phyloP scores from a whole-genome alignment of 208 protist species.

The Wallacemonas rigidus region DNA sequence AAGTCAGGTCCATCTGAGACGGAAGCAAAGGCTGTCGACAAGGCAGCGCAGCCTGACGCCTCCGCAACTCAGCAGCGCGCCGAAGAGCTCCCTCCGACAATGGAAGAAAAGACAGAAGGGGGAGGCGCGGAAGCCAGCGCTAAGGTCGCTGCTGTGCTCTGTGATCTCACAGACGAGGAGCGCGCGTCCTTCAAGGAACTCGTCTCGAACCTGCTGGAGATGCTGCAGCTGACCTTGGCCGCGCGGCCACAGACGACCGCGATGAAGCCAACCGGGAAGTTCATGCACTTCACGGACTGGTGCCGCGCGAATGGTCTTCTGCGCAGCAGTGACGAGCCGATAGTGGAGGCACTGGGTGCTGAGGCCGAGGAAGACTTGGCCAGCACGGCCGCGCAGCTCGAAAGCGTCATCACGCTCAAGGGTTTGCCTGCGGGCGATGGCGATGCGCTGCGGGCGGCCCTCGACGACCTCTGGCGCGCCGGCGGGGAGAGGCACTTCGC shows the following conservation, averaged over 20 bases:
- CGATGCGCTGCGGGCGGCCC: constrained; percentile 28
- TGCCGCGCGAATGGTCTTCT: constrained; percentile 44
- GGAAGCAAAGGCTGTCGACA: too few relatives aligned
- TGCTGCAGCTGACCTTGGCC: constrained; percentile 36
- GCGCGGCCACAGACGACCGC: constrained; percentile 21
- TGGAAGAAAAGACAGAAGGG: background rate
- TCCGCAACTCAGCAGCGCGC: too few relatives aligned
- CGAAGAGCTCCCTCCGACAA: too few relatives aligned
- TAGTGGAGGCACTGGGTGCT: constrained; percentile 35
- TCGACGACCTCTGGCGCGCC: constrained; percentile 61
- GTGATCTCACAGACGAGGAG: constrained; percentile 40
- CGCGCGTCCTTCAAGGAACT: constrained; percentile 29
- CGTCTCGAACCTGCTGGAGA: constrained; percentile 26
- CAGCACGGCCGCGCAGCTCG: constrained; percentile 61
- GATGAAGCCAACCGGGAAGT: constrained; percentile 64
- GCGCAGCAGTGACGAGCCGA: constrained; percentile 21
- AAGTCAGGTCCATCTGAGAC: background rate
- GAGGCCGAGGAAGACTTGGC: constrained; percentile 41
- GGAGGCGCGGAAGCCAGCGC: background rate
- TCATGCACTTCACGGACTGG: constrained; percentile 62
- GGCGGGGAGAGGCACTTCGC: constrained; percentile 39
- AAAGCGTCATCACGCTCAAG: constrained; percentile 80
- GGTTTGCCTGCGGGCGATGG: constrained; percentile 50
- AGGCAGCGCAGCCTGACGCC: too few relatives aligned
- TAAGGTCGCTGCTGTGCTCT: background rate